Evolutionary conservation across 768 basidiomycete genomes (phyloP), one percentile per base, ranked within the genome.

Genomic region (Gloeostereum incarnatum): DNA sequence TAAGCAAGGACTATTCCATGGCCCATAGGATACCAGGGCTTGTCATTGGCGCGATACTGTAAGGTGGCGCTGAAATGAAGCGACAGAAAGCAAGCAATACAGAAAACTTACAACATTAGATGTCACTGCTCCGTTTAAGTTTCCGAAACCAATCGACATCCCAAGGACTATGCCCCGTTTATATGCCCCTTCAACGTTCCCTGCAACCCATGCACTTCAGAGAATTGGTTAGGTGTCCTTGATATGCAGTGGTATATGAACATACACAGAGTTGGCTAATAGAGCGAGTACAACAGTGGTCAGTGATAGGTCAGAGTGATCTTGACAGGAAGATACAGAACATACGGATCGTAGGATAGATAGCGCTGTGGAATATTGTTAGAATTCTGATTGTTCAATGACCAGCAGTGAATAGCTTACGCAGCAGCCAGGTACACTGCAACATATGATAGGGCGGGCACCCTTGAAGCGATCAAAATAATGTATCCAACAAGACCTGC

Each of bases 161-260:
- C 72, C 81, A 3, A 86, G 63, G 2, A 75, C 75, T 8, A 79
- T 74, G 35, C 74, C 73, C 6, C 83, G 75, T 54, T 85, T 85
- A 52, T 82, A 85, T 3, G 78, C 66, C 0, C 84, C 81, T 51
- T 86, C 84, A 27, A 77, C 66, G 42, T 83, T 85, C 38, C 77
- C 69, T 13, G 77, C 75, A 13, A 81, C 71, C 81, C 81, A 87
- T 21, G 81, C 77, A 4, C 78, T 75, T 53, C 46, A 40, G 45
- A 54, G 14, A 20, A 37, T 49, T 43, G 35, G 45, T 47, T 52
- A 33, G 39, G 30, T 17, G 26, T 30, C 32, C 11, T 22, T 30
- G 10, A 6, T 3, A 27, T 35, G 24, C 33, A 44, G 19, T 31
- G 40, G 16, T 24, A 26, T 25, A 31, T 33, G 23, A 25, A 52